These are phyloP conservation scores for Dovyalis caffra DNA, from an alignment of 345 rosid species.

Conservation along the genomic window DNA sequence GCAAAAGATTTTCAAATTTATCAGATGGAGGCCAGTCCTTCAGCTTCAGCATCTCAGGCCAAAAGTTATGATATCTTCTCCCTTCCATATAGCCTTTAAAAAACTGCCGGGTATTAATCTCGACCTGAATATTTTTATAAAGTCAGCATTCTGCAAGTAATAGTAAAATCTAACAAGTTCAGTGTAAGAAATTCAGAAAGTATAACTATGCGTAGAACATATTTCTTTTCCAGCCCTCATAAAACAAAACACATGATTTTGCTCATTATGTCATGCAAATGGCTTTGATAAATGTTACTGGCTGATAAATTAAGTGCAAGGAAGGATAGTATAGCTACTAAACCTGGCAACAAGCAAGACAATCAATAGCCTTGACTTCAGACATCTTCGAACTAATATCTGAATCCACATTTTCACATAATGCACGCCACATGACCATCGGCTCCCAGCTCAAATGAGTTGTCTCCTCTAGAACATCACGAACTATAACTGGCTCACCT, in stretches of 20 bases:
- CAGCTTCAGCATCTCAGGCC: conserved; percentile 96
- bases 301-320: not conserved
- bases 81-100: conserved; percentile 81
- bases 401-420: conserved; percentile 50
- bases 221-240: not conserved
- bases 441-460: conserved; percentile 95
- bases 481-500: conserved; percentile 82
- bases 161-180: not conserved
- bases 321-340: not conserved
- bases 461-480: conserved; percentile 48
- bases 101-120: conserved; percentile 57
- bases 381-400: conserved; percentile 49
- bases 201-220: not conserved
- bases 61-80: conserved; percentile 61
- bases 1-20: conserved; percentile 77
- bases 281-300: conserved; percentile 1
- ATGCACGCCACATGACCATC: conserved; percentile 92
- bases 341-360: conserved; percentile 75
- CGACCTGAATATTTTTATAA: conserved; percentile 49
- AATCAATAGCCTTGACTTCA: conserved; percentile 73
- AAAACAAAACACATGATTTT: not conserved
- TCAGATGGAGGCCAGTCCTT: conserved; percentile 99
- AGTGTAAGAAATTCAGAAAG: not conserved
- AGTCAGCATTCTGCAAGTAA: conserved; percentile 6
- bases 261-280: not conserved